Evolutionary conservation across 495 filamentous ascomycete species (phyloP).

Genomic region (Aspergillus avenaceus): DNA sequence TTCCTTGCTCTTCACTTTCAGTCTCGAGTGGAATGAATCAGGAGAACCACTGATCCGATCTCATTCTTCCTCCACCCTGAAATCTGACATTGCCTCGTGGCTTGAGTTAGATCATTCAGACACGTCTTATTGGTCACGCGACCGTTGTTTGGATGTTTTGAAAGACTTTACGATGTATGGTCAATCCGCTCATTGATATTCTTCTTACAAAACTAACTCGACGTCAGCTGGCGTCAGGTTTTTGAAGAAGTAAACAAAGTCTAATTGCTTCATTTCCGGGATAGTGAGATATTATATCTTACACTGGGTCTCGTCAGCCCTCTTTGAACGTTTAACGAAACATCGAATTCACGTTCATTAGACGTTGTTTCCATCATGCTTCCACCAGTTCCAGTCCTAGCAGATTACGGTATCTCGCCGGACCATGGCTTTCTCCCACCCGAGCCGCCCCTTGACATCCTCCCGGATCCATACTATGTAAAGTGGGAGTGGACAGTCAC

Average conservation of each 20-base stretch:
- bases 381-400: slow-evolving; percentile 70
- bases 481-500: slow-evolving; percentile 83
- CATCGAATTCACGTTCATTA: too few species aligned
- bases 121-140: neutral
- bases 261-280: too few species aligned
- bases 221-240: neutral
- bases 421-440: slow-evolving; percentile 84
- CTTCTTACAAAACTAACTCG: neutral
- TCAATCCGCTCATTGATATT: neutral
- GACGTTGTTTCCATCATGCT: slow-evolving; percentile 60
- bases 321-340: too few species aligned
- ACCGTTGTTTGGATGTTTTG: neutral
- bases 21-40: neutral
- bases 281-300: too few species aligned
- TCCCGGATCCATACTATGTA: slow-evolving; percentile 86
- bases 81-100: neutral
- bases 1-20: neutral
- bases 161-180: neutral
- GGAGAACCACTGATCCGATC: neutral
- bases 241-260: too few species aligned
- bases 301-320: neutral
- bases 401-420: slow-evolving; percentile 85
- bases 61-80: neutral
- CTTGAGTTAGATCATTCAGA: neutral
- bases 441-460: slow-evolving; percentile 69